A percentile compares a stretch with the other conserved stretches of the same genome.
phyloP scores from a whole-genome alignment of 2,329 filamentous ascomycete species.

The Monilinia fructicola region DNA sequence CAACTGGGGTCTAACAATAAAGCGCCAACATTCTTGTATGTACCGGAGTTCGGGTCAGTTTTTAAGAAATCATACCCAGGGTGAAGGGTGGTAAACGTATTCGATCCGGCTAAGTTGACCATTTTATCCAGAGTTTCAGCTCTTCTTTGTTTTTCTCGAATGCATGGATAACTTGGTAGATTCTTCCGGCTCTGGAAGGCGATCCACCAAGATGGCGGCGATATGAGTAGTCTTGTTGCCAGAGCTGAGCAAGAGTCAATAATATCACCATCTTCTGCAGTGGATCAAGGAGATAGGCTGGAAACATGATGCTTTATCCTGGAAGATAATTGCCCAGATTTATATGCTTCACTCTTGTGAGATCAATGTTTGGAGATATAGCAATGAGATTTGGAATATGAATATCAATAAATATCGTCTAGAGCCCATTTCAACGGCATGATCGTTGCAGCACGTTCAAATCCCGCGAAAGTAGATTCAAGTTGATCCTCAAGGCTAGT shows the following conservation, averaged over 20 bases:
- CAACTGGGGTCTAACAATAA: constrained; percentile 91
- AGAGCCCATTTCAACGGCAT: constrained; percentile 51
- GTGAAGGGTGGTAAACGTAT: constrained; percentile 64
- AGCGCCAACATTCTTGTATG: constrained; percentile 70
- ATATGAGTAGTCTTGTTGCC: constrained; percentile 97
- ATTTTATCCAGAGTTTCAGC: constrained; percentile 80
- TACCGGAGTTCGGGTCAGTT: constrained; percentile 61
- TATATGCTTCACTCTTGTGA: constrained; percentile 74
- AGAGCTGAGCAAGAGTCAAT: constrained; percentile 91
- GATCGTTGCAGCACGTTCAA: constrained; percentile 56
- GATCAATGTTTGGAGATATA: constrained; percentile 67
- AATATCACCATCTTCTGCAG: constrained; percentile 66
- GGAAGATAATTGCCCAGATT: constrained; percentile 78
- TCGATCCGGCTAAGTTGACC: constrained; percentile 74
- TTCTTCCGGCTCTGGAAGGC: constrained; percentile 39
- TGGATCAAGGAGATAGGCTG: constrained; percentile 80
- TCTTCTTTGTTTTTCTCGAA: constrained; percentile 75
- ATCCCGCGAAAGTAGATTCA: constrained; percentile 69
- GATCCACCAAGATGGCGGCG: constrained; percentile 64
- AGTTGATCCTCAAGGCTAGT: constrained; percentile 71
- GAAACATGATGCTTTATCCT: constrained; percentile 96
- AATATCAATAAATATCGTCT: constrained; percentile 70
- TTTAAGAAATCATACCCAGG: constrained; percentile 79
- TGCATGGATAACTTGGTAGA: constrained; percentile 61
- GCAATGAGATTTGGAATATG: constrained; percentile 84